These are phyloP conservation scores for Colletotrichum kahawae DNA, from an alignment of 2,329 filamentous ascomycete species.

Conservation along the genomic window DNA sequence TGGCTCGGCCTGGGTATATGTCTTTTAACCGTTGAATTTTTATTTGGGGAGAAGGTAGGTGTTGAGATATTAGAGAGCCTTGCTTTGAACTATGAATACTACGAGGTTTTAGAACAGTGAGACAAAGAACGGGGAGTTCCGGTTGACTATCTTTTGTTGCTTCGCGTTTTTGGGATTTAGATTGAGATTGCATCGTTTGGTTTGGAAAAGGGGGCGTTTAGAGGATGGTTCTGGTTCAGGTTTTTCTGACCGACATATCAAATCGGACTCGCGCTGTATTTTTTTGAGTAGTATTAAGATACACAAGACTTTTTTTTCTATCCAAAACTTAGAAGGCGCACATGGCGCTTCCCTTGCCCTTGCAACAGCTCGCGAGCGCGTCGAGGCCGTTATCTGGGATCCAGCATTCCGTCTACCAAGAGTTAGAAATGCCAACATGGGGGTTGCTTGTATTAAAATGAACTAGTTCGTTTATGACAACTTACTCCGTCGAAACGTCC, in stretches of 20 bases:
- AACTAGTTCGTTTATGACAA: neutral
- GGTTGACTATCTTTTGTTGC: no score
- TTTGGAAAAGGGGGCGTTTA: neutral
- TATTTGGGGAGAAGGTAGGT: no score
- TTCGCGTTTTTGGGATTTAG: no score
- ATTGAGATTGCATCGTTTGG: accelerated
- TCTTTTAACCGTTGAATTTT: neutral
- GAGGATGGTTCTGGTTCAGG: accelerated
- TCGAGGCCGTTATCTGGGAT: neutral
- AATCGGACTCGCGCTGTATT: neutral
- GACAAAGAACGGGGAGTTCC: no score
- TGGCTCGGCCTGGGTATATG: neutral
- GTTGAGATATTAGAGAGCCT: no score
- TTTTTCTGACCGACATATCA: neutral
- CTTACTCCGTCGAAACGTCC: neutral
- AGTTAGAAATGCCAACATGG: neutral
- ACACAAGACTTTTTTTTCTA: no score
- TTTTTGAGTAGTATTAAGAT: neutral
- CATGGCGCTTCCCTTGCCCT: neutral
- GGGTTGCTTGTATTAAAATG: neutral
- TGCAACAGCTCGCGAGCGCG: neutral
- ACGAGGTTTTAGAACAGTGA: no score
- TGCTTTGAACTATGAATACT: no score
- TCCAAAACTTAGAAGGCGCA: neutral
- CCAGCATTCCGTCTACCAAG: neutral